Base-by-base conservation (phyloP, 2,329 filamentous ascomycete genomes). In the Shiraia sp. region DNA sequence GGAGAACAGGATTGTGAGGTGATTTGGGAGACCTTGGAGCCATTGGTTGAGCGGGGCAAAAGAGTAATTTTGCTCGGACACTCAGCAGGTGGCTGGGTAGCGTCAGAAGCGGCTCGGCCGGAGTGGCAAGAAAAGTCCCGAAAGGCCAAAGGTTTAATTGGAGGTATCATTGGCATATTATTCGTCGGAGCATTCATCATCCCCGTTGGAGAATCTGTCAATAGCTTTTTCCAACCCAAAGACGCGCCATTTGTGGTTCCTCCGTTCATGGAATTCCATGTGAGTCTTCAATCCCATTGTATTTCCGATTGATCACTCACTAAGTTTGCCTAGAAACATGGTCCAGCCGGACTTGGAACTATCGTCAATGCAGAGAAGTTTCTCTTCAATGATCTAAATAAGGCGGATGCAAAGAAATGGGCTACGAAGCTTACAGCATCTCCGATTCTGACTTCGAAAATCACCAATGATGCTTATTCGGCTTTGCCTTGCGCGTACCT, bases 101-200 rank as follows among this genome's bases (percentile, higher is more conserved):
- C 65, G 2, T 66, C 65, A 0, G 50, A 71, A 41, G 59, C 52
- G 2, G 61, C 68, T 3, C 36, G 40, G 2, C 57, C 52, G 10
- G 57, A 63, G 10, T 42, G 63, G 10, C 64, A 69, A 38, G 47
- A 26, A 25, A 43, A 50, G 32, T 10, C 31, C 12, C 32, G 47
- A 22, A 22, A 15, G 22, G n/a, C 28, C 10, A 15, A 34, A 32
- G 36, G 32, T 10, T 33, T 47, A 16, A 16, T 27, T 34, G 40
- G 43, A 31, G 43, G 43, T 9, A 47, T 50, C 13, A 32, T 50
- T 31, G 40, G 47, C 19, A 35, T 50, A 4, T 40, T 50, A 14
- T 50, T 41, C 31, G 34, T 43, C 19, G 43, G 47, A 19, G 47
- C 43, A 8, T 50, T 50, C 32, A 39, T 50, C 15, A 27, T 50